Evolutionary conservation across 495 filamentous ascomycete genomes (phyloP), one percentile per base, ranked within the genome.

Genomic region (Evansstolkia leycettana): DNA sequence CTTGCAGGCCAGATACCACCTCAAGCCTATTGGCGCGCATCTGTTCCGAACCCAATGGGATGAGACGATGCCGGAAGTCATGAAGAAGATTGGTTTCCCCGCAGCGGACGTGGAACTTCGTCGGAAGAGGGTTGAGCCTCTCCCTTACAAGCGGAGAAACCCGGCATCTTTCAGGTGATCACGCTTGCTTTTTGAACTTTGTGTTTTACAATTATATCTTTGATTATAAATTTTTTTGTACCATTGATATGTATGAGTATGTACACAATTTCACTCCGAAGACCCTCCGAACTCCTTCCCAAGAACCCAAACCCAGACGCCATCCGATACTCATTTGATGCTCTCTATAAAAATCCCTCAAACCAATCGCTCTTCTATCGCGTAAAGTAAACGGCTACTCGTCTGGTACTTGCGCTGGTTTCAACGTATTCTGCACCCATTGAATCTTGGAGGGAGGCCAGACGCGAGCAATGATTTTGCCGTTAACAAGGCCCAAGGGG

Each of bases 21-120:
- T 94, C 28, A 69, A 69, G 37, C 69, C 87, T 5, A 78, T 94
- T 25, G 90, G 90, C 34, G 78, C 82, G 23, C 77, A 72, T 52
- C 60, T 99, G 47, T 99, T 94, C 75, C 76, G 90, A 41, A 79
- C 72, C 43, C 57, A 78, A 40, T 99, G 87, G 85, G 90, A 99
- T 54, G 82, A 85, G 27, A 70, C 73, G 36, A 99, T 81, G 24
- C 75, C 71, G 39, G 76, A 67, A 25, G 84, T 99, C 37, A 95
- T 99, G 89, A 62, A 74, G 54, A 62, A 79, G 52, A 75, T 83
- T 39, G 77, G 75, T 34, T 65, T 88, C 35, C 67, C 72, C 25
- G 82, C 82, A 13, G 76, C 78, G 37, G 80, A 94, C 48, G 51
- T 94, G 37, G 84, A 94, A 64, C 87, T 90, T 54, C 81, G 76